Evolutionary conservation across 768 basidiomycete species (phyloP), one percentile per base, ranked within the genome.

Genomic region (Grammothele lineata): DNA sequence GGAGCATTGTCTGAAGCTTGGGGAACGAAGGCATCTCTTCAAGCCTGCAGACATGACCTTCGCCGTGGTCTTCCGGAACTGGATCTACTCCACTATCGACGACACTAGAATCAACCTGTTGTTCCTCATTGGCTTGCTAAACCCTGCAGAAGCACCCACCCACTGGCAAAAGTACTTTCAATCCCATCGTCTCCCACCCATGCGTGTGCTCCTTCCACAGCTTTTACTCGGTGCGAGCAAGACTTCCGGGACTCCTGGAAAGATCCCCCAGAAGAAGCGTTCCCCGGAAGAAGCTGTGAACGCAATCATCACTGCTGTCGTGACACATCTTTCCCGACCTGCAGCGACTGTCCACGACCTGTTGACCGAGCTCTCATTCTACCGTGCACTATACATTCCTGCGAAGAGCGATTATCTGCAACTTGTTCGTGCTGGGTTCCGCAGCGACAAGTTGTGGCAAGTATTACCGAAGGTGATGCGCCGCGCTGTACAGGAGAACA

Each of bases 1-100:
- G n/a, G 2, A 6, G 21, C 27, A 18, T 6, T 24, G 19, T 22
- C 5, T 25, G 21, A 11, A 2, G 4, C 3, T 26, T n/a, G n/a
- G n/a, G n/a, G n/a, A n/a, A 34, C 24, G 9, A 17, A 24, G 14
- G 15, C 17, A 15, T 21, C 14, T 33, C 17, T 5, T 22, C n/a
- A 35, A 34, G 19, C 32, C 42, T 11, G 5, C 22, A 33, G 30
- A 43, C 19, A 32, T 45, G 21, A 45, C 44, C 8, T 17, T 45
- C n/a, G 26, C 44, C 6, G 37, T 45, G 7, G 5, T 22, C 25
- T 22, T 45, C 18, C 44, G 44, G 21, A 45, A 38, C 23, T 45
- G 35, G 44, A 19, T 43, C 2, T 27, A 43, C 22, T 17, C 42
- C 3, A 43, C 21, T 3, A 4, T 7, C 17, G 12, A 34, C 7